Base-by-base conservation (phyloP, 345 rosid species). In the Kernera saxatilis region DNA sequence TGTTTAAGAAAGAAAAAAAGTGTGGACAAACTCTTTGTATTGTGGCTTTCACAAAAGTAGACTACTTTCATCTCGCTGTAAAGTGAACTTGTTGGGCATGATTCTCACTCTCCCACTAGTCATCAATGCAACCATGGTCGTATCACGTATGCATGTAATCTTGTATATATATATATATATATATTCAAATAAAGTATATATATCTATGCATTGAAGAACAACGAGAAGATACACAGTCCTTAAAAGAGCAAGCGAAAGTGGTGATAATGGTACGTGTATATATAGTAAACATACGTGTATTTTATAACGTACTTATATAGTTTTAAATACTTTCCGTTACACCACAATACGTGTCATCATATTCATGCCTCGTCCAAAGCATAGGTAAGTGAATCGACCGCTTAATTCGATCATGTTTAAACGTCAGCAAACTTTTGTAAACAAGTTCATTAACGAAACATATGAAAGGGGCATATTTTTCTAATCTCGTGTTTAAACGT, bases 51-150 rank as follows among this genome's bases (percentile, higher is more conserved):
- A 27, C 41, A 53, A 67, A 67, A 39, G 62, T 52, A 35, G 58
- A 27, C 43, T 33, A 17, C 23, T 37, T 49, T 51, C 32, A n/a
- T 12, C 21, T 26, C 22, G 29, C 72, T 68, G 72, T 68, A 68
- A 54, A 68, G 63, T 68, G 53, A 52, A 17, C 21, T 18, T 68
- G 14, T 68, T 40, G 11, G 8, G 41, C 72, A 53, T 68, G 63
- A 67, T 25, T 54, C 72, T 27, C 53, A 54, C 63, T 52, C 63
- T 52, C 53, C 71, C 55, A 67, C 37, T 18, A 39, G 12, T 36
- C 29, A 39, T 67, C 37, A 67, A 39, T 29, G 59, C 33, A 62
- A 44, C 27, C 21, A 15, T 49, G 23, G 8, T 5, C 36, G 3
- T 51, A 39, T 27, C 50, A 67, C 52, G 40, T 39, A 14, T 68